phyloP scores from a whole-genome alignment of 805 yeast genomes.

The Limtongia smithiae region DNA sequence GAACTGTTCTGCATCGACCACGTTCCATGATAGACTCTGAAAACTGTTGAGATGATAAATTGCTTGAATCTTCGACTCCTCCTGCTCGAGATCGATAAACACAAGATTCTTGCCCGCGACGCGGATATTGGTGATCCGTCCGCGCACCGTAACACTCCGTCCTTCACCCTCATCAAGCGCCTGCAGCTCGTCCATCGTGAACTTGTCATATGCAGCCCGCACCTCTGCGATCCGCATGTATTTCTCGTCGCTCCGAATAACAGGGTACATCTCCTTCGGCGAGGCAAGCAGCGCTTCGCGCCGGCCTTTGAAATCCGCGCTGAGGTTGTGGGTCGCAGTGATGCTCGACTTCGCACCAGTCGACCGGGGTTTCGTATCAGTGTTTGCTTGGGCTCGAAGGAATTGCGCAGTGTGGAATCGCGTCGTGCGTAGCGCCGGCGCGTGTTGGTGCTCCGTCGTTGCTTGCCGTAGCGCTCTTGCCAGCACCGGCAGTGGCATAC shows the following conservation, averaged over 20 bases:
- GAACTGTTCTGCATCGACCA: constrained; percentile 50
- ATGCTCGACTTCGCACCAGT: neutral
- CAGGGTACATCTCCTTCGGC: constrained; percentile 14
- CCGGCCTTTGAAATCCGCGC: constrained; percentile 19
- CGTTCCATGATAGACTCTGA: too few species aligned
- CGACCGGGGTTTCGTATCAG: neutral
- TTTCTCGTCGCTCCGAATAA: constrained; percentile 1
- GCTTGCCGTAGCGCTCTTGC: too few species aligned
- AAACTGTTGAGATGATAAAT: constrained; percentile 52
- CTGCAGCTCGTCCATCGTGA: constrained; percentile 9
- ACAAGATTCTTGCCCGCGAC: constrained; percentile 64
- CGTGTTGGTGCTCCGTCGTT: too few species aligned
- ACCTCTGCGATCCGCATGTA: constrained; percentile 5
- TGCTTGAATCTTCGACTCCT: constrained; percentile 55
- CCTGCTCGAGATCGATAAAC: constrained; percentile 68
- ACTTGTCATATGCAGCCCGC: constrained; percentile 3
- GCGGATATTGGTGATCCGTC: constrained; percentile 57
- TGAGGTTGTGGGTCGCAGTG: neutral
- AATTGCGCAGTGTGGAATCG: too few species aligned
- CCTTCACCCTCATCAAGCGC: neutral
- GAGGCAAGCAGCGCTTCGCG: constrained; percentile 8
- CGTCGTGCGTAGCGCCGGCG: too few species aligned
- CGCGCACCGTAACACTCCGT: constrained; percentile 42
- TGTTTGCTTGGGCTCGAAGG: too few species aligned
- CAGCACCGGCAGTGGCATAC: too few species aligned